phyloP scores from a whole-genome alignment of 2,329 filamentous ascomycete species.

The Aspergillus sp. region DNA sequence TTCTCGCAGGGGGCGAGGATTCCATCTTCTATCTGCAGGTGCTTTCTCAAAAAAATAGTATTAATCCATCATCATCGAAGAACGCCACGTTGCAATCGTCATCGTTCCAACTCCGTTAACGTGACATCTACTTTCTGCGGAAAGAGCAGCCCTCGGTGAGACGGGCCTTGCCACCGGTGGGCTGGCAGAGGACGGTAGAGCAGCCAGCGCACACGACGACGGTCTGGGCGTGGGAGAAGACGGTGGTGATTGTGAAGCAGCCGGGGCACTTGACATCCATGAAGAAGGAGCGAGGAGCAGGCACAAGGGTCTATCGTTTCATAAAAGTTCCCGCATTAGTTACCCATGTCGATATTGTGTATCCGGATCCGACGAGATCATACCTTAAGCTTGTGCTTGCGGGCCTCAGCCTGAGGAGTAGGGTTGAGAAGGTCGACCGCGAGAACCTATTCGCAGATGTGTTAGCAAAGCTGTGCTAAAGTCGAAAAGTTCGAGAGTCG shows the following conservation, averaged over 20 bases:
- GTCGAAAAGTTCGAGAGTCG: neutral
- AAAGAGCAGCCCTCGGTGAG: conserved; percentile 99
- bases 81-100: conserved; percentile 44
- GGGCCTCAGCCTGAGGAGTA: conserved; percentile 93
- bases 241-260: conserved; percentile 99
- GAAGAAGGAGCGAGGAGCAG: conserved; percentile 98
- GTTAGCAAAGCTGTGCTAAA: conserved; percentile 24
- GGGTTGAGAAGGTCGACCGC: conserved; percentile 99
- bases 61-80: conserved; percentile 35
- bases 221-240: conserved; percentile 99
- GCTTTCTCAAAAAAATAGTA: conserved; percentile 33
- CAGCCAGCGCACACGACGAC: conserved; percentile 99
- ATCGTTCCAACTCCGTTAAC: conserved; percentile 32
- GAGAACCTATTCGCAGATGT: conserved; percentile 75
- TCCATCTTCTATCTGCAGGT: conserved; percentile 55
- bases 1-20: conserved; percentile 47
- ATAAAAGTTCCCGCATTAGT: conserved; percentile 10
- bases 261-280: conserved; percentile 99
- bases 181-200: conserved; percentile 99
- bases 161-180: conserved; percentile 98
- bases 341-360: neutral
- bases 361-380: conserved; percentile 29
- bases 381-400: conserved; percentile 99
- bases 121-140: conserved; percentile 87
- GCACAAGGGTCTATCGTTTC: conserved; percentile 78